Evolutionary conservation across 768 basidiomycete genomes (phyloP), one percentile per base, ranked within the genome.

Genomic region (Boletus barrowsii): DNA sequence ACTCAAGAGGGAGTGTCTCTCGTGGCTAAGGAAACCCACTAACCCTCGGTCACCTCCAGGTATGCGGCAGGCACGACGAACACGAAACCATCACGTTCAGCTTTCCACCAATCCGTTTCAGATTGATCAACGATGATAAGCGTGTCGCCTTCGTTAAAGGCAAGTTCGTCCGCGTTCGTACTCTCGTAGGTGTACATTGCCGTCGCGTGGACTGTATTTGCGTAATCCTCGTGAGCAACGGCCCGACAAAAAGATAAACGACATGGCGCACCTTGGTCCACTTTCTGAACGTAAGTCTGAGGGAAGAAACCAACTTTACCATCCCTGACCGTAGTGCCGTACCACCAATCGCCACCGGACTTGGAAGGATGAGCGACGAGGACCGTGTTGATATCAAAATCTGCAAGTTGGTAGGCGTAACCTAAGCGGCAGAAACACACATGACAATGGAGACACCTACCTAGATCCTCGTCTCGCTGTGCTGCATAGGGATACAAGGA

Each of bases 101-200:
- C 88, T 76, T 95, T 98, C 92, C 92, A 98, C 97, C 97, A 98
- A 63, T 91, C 90, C 49, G 75, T 78, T 61, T 98, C 97, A 50
- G 80, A 80, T 44, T 73, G 81, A 66, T 99, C 97, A 53, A 98
- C 80, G 58, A 99, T 84, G 9, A 77, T 76, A 37, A 98, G 73
- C 33, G 72, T 68, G 53, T 96, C 90, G 54, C 90, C 93, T 72
- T 93, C 93, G 8, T 72, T 73, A 67, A 98, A 91, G 1, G 90
- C 77, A n/a, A 95, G 76, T 67, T 98, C 94, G 60, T 98, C 94
- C 15, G 82, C 63, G 55, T 82, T 87, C 41, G 71, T 69, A 24
- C 84, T 86, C 6, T 76, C 72, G 65, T 98, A 98, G 0, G 86
- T 70, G 68, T 91, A 98, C 0, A 93, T 64, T 0, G 93, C 93